Evolutionary conservation across 768 basidiomycete species (phyloP), one percentile per base, ranked within the genome.

Genomic region (Boletus coccyginus): DNA sequence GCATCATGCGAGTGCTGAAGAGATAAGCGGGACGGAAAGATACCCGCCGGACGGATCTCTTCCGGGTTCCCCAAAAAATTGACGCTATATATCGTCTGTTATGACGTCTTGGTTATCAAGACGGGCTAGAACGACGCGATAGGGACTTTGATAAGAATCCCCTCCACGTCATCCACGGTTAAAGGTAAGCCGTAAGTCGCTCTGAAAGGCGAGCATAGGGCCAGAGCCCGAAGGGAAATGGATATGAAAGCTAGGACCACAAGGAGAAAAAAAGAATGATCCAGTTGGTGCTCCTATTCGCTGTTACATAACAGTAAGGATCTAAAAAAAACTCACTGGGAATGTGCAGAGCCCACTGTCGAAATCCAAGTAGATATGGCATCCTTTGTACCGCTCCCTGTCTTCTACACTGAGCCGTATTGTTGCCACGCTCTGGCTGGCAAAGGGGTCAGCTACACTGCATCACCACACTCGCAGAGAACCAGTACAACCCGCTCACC

Each of bases 301-400:
- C 8, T 14, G 16, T 33, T 17, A 49, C 12, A n/a, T 19, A 32
- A 10, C 14, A 3, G 42, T 10, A 11, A 21, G 29, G n/a, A 7
- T 13, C 8, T 16, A 29, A 19, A 46, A 36, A 24, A 38, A 29
- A 64, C 83, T 61, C 66, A 92, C 91, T 5, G 92, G 94, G 70
- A 96, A 92, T 35, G 86, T 68, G 72, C 96, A 96, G 66, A 90
- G 90, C 4, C 88, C 91, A 40, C 85, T 76, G 13, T 75, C 71
- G 52, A 89, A 87, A 70, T 94, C 82, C 57, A 95, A 67, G 36
- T 90, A 75, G 32, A 94, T 82, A n/a, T 88, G 88, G 54, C 78
- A 78, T 7, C 77, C 69, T 43, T 74, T 74, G 69, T 94, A 95
- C 3, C 61, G 56, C 9, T 79, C 75, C 0, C 78, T 85, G 67